phyloP scores from a whole-genome alignment of 768 basidiomycete genomes.

The Butyriboletus loyo region DNA sequence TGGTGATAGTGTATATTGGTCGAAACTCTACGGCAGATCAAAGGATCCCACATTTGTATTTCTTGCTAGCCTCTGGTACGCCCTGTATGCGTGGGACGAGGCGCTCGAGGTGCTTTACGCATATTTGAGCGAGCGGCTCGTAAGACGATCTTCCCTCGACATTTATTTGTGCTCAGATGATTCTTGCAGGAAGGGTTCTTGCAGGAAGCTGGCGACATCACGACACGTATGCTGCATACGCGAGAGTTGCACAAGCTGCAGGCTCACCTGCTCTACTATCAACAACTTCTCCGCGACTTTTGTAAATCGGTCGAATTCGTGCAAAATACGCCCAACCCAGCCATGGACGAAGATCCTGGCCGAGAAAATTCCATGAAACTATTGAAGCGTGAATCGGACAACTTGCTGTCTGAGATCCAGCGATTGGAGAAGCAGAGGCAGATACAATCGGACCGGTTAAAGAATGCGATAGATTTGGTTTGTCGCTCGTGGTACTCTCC shows the following conservation, averaged over 20 bases:
- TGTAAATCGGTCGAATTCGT: constrained; percentile 50
- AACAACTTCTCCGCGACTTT: constrained; percentile 54
- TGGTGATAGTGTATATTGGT: constrained; percentile 37
- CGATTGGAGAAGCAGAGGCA: constrained; percentile 30
- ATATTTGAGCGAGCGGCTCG: constrained; percentile 47
- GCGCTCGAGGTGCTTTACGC: constrained; percentile 48
- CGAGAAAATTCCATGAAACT: constrained; percentile 5
- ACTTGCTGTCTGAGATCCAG: constrained; percentile 43
- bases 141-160: constrained; percentile 15
- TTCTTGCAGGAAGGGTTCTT: constrained; percentile 37
- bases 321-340: constrained; percentile 46
- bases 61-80: constrained; percentile 52
- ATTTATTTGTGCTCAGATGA: background rate
- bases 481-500: background rate
- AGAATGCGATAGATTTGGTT: constrained; percentile 34
- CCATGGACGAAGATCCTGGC: constrained; percentile 31
- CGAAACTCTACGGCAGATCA: constrained; percentile 29
- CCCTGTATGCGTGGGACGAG: constrained; percentile 62
- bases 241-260: constrained; percentile 55
- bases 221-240: constrained; percentile 40
- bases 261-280: constrained; percentile 56
- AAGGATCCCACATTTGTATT: constrained; percentile 34
- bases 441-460: constrained; percentile 28
- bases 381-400: constrained; percentile 17
- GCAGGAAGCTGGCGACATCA: constrained; percentile 44